Evolutionary conservation across 2,329 filamentous ascomycete species (phyloP), one percentile per base, ranked within the genome.

Genomic region (Emmonsia crescens): DNA sequence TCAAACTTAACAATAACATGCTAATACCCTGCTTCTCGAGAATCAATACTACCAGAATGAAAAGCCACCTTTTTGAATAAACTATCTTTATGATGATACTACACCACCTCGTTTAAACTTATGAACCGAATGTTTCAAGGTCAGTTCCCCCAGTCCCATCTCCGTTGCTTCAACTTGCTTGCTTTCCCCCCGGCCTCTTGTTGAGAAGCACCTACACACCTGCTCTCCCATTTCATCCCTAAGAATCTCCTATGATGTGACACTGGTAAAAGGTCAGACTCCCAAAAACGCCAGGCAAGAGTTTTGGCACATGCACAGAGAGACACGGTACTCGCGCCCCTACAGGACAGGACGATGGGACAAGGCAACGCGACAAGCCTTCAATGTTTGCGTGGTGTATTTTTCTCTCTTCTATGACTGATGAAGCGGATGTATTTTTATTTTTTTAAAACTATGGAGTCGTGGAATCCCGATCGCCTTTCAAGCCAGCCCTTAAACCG

Each of bases 221-320:
- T 65, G 62, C 63, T 61, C 42, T 36, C 56, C 31, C 58, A 19
- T 55, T 36, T 55, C 46, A 29, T 27, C 42, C 42, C 60, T 24
- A 21, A 52, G 55, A 48, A 60, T 72, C 73, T 77, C 75, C 74
- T 62, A 73, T 76, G 75, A 77, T 77, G 75, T 63, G 61, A 72
- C 66, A 67, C 71, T 77, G 75, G 75, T 77, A 77, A 77, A 77
- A 77, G 75, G 75, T 77, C 75, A 73, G 75, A 77, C 72, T 33
- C 31, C 52, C 67, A 64, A 60, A 38, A 60, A 55, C 52, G 61
- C 36, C 42, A 57, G 57, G 60, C 70, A 70, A 64, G 64, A 69
- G 61, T 60, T 54, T 44, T 38, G 42, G 36, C 6, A 49, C 52
- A 48, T 33, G 19, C 52, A 46, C 48, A 24, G 51, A 55, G 31